These are phyloP conservation scores for Globisporangium acanthophoron DNA, from an alignment of 352 stramenopile species.

Conservation along the genomic window DNA sequence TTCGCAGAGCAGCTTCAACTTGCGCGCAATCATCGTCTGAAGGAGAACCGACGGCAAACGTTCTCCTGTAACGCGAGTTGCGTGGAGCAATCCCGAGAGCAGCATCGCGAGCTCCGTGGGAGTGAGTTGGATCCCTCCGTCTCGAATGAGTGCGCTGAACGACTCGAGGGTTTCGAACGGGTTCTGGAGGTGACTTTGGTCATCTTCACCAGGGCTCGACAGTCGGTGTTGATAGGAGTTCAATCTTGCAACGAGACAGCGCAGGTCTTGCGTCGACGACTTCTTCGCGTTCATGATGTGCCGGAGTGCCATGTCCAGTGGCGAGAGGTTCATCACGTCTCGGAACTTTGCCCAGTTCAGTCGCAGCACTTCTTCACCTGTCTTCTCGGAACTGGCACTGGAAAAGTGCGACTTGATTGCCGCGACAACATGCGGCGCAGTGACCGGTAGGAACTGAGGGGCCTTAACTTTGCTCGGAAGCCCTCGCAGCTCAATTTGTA, in stretches of 20 bases:
- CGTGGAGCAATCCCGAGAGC: slow-evolving; percentile 7
- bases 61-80: background rate
- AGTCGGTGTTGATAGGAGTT: background rate
- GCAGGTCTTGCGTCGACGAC: background rate
- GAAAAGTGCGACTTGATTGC: slow-evolving; percentile 5
- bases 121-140: background rate
- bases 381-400: background rate
- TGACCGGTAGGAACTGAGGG: slow-evolving; percentile 3
- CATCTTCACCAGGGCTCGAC: background rate
- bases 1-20: slow-evolving; percentile 9
- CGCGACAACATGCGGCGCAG: background rate
- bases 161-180: slow-evolving; percentile 1
- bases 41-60: background rate
- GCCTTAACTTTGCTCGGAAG: background rate
- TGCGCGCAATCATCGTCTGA: background rate
- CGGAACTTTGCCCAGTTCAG: slow-evolving; percentile 22
- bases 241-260: background rate
- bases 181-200: background rate
- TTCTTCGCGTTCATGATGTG: slow-evolving; percentile 7
- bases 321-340: slow-evolving; percentile 13
- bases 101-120: slow-evolving; percentile 9
- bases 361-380: background rate
- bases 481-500: slow-evolving; percentile 7
- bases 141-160: background rate
- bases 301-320: slow-evolving; percentile 11